These are phyloP conservation scores for Lojkania enalia DNA, from an alignment of 2,329 filamentous ascomycete genomes.

Conservation along the genomic window DNA sequence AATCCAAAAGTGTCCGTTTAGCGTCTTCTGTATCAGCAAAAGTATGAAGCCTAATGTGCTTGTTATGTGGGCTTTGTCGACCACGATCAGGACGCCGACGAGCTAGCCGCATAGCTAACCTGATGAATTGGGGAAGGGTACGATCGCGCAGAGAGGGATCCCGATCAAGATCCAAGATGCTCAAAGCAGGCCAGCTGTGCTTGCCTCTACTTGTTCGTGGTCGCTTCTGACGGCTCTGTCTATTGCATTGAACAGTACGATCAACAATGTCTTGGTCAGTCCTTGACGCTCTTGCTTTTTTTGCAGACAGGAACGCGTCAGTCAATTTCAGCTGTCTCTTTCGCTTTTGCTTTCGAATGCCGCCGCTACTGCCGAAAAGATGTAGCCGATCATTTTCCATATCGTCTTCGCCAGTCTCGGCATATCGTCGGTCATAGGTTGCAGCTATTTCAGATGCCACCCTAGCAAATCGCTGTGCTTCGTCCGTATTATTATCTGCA, in stretches of 20 bases:
- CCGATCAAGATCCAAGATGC: constrained; percentile 57
- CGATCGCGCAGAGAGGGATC: constrained; percentile 27
- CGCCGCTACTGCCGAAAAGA: constrained; percentile 28
- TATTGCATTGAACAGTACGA: too few relatives aligned
- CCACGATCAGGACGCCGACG: constrained; percentile 53
- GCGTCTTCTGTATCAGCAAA: constrained; percentile 59
- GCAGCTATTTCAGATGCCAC: constrained; percentile 27
- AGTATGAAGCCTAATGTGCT: constrained; percentile 57
- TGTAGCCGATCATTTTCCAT: constrained; percentile 54
- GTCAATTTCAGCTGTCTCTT: constrained; percentile 47
- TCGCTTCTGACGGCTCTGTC: background rate
- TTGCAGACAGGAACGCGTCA: constrained; percentile 34
- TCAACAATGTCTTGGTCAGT: too few relatives aligned
- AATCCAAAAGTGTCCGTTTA: constrained; percentile 53
- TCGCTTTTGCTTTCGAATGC: constrained; percentile 31
- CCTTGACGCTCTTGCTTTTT: constrained; percentile 4
- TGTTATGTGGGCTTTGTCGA: constrained; percentile 56
- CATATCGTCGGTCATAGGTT: constrained; percentile 29
- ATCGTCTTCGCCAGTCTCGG: constrained; percentile 35
- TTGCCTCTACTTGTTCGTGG: constrained; percentile 12
- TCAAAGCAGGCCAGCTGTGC: constrained; percentile 35
- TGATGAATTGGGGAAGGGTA: constrained; percentile 57
- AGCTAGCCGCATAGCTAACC: constrained; percentile 58
- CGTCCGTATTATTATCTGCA: constrained; percentile 6
- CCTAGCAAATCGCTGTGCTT: constrained; percentile 24